phyloP scores from a whole-genome alignment of 441 rosid species.

The Syzygium syzygioides region DNA sequence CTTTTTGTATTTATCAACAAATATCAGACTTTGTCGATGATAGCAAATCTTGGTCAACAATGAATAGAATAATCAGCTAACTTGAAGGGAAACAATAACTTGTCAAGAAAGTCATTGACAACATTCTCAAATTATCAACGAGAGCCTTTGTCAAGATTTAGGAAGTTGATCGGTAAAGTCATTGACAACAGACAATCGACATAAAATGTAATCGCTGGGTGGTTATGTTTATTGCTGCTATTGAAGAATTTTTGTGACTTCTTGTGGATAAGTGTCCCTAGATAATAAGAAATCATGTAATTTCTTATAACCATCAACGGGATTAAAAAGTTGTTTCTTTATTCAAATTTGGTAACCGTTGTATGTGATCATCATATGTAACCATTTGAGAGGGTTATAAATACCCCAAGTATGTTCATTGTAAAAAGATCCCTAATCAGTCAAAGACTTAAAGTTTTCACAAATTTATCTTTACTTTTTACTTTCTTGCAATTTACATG shows the following conservation, averaged over 20 bases:
- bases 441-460: background rate
- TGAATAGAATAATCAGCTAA: background rate
- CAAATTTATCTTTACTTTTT: no score
- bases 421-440: background rate
- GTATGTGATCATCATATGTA: background rate
- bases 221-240: background rate
- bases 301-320: background rate
- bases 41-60: background rate
- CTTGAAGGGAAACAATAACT: background rate
- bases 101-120: background rate
- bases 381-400: background rate
- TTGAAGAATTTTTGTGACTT: background rate
- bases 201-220: background rate
- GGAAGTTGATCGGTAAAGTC: background rate
- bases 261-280: background rate
- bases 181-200: background rate
- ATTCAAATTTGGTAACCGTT: background rate
- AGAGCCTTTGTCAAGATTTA: background rate
- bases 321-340: background rate
- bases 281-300: background rate
- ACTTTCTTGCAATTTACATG: no score
- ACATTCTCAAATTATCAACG: background rate
- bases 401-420: background rate
- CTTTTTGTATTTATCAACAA: background rate
- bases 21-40: background rate